Base-by-base conservation (phyloP, 1,284 basidiomycete genomes). In the Rhodotorula glutinis region DNA sequence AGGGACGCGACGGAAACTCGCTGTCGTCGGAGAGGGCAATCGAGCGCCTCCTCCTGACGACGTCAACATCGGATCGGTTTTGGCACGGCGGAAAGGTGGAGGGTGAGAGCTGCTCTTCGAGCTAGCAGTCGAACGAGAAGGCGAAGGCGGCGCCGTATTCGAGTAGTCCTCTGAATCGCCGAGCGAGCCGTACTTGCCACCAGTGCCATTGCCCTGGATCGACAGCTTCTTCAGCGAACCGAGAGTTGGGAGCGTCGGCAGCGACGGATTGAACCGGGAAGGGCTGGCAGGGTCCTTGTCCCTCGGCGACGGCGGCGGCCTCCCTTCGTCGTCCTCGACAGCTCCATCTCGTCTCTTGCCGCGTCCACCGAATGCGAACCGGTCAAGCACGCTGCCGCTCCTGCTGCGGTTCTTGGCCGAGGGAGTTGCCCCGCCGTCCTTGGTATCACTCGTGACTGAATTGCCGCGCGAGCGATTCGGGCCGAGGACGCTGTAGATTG, bases 331-430 rank as follows among this genome's bases (percentile, higher is more conserved):
- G 44, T 51, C 63, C 4, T 68, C 59, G 3, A 8, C 30, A 5
- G 44, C 53, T 19, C 16, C 41, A 23, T 56, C 60, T 16, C 30
- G 17, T 30, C 53, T 53, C 30, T 60, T 58, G 4, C 38, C 29
- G 40, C 57, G 57, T 21, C 63, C 58, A 19, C 58, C 54, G 21
- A 57, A 53, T 4, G 69, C 65, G 23, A 70, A 70, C 8, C 69
- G 57, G 38, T 65, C 64, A 21, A 70, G 57, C 33, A 70, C 55
- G 30, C 59, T 62, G 0, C 65, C 62, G 41, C 65, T 67, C 3
- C 69, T 40, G 25, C 62, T 67, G 17, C 65, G 63, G 29, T 54
- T 63, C 60, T 57, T 65, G 4, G 54, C 25, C 19, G 40, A 38
- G 16, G 30, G 25, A 33, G 44, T 23, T 57, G 57, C 14, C 30